Percentiles rank a stretch among this genome's conserved stretches.
Conservation (phyloP, 352 stramenopile genomes). For the Globisporangium irregulare region DNA sequence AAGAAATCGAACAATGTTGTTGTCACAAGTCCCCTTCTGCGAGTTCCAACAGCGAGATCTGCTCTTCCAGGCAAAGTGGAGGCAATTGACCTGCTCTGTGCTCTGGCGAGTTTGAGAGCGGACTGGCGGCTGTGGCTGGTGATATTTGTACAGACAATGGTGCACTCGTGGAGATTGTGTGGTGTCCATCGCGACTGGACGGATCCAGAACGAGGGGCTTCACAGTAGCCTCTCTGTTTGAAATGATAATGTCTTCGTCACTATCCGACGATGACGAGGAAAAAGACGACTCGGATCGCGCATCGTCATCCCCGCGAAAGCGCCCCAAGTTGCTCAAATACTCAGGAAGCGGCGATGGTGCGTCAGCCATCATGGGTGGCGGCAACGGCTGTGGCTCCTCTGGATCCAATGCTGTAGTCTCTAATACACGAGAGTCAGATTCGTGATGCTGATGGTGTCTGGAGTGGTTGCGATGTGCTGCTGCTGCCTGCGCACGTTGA, state of each 20-base stretch:
- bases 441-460: background rate
- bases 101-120: conserved; percentile 17
- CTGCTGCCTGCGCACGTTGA: conserved; percentile 1
- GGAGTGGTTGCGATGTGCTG: background rate
- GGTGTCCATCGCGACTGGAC: background rate
- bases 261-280: conserved; percentile 32
- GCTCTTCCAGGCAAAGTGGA: conserved; percentile 11
- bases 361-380: conserved; percentile 33
- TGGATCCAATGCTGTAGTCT: conserved; percentile 13
- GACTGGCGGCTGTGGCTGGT: background rate
- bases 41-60: conserved; percentile 59
- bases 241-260: conserved; percentile 12
- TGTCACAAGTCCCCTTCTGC: conserved; percentile 20
- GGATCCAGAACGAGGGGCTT: background rate
- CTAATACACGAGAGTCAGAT: background rate
- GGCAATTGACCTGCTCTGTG: conserved; percentile 7
- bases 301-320: background rate
- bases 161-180: background rate
- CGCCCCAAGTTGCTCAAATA: conserved; percentile 31
- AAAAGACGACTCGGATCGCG: conserved; percentile 21
- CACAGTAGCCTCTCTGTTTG: background rate
- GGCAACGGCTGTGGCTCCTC: conserved; percentile 48
- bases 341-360: conserved; percentile 33
- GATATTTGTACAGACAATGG: background rate
- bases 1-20: background rate